These are phyloP conservation scores for Hortaea werneckii DNA, from an alignment of 2,329 filamentous ascomycete genomes.

Conservation along the genomic window DNA sequence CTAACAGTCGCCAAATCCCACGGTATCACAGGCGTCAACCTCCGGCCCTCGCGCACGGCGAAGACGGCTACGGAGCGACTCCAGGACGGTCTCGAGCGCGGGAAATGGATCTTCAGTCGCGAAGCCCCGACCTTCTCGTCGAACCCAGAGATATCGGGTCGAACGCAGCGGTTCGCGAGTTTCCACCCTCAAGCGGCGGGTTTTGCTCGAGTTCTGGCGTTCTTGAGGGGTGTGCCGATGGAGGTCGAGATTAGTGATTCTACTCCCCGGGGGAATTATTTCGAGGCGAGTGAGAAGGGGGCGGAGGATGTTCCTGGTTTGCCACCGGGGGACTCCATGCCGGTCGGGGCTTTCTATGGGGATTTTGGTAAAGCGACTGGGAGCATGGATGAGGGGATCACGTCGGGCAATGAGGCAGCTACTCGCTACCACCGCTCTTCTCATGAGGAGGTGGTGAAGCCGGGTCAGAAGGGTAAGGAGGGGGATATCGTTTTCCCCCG, in stretches of 20 bases:
- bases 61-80: background rate
- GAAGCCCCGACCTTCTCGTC: background rate
- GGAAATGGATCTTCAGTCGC: background rate
- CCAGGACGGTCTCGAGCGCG: background rate
- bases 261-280: background rate
- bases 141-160: background rate
- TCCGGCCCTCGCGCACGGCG: background rate
- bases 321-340: background rate
- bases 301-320: background rate
- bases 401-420: background rate
- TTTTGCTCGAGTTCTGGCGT: background rate
- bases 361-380: background rate
- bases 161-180: background rate
- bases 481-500: background rate
- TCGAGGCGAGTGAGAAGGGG: background rate
- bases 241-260: background rate
- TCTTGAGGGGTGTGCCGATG: background rate
- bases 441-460: background rate
- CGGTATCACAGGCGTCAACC: background rate
- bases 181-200: background rate
- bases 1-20: background rate
- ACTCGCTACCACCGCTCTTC: background rate
- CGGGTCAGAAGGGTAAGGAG: too few relatives aligned
- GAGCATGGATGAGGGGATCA: background rate
- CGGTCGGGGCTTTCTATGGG: background rate